Percentiles rank a stretch among this genome's conserved stretches.
These are phyloP conservation scores for Biscogniauxia mediterranea DNA, from an alignment of 2,329 filamentous ascomycete species.

Conservation along the genomic window DNA sequence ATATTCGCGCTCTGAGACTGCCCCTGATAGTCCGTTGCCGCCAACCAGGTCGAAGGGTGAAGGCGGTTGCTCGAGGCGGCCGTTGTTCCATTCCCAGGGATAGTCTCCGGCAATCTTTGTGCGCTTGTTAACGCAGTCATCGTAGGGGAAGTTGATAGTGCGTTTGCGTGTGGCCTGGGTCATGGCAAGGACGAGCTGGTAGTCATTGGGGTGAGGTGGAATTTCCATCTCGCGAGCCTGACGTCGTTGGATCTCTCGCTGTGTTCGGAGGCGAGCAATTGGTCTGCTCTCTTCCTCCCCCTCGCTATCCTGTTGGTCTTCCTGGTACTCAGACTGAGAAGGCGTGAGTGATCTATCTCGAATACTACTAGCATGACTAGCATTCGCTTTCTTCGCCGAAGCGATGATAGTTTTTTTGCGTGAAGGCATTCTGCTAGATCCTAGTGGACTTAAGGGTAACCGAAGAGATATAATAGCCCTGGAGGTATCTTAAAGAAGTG, in stretches of 20 bases:
- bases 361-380: no score
- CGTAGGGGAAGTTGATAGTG: slow-evolving; percentile 12
- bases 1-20: not conserved
- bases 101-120: not conserved
- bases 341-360: no score
- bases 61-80: slow-evolving; percentile 15
- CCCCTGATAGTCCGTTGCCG: not conserved
- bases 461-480: not conserved
- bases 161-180: slow-evolving; percentile 11
- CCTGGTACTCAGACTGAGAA: no score
- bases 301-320: not conserved
- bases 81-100: slow-evolving; percentile 9
- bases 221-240: slow-evolving; percentile 11
- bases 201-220: slow-evolving; percentile 8
- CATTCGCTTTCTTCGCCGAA: no score
- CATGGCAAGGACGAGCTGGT: slow-evolving; percentile 1
- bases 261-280: not conserved
- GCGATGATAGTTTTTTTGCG: not conserved
- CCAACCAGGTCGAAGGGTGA: not conserved
- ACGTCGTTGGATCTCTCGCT: not conserved
- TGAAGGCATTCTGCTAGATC: not conserved
- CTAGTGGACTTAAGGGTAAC: no score
- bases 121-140: slow-evolving; percentile 15
- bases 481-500: no score
- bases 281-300: no score